Evolutionary conservation across 148 eudicot species (phyloP), one percentile per base, ranked within the genome.

Genomic region (Fagopyrum homotropicum): DNA sequence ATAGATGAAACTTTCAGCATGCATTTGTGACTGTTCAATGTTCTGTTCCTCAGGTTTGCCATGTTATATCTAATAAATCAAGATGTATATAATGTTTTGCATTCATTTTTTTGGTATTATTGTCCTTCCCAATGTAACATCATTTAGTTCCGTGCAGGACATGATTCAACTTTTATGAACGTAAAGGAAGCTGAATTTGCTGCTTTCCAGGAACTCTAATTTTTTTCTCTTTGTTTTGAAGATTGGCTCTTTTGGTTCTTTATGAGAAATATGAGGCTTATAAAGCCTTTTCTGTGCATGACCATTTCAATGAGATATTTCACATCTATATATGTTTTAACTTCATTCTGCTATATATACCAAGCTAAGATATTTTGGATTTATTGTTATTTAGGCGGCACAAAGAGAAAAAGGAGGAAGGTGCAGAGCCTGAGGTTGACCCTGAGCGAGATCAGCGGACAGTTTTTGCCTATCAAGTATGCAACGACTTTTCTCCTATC

Each of bases 361-460:
- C 19, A 16, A 55, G 60, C 60, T 55, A 55, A 55, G 60, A 55
- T 55, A 55, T 55, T 16, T 55, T 4, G 60, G 22, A 55, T 55
- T 55, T 0, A 49, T 70, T 68, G 22, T 74, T 72, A 51, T 81
- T 82, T 87, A 93, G 98, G 86, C 82, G 86, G 49, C 79, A 79
- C 75, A 91, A 85, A 82, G 91, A 87, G 73, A 88, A 89, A 86
- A 93, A 84, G 84, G 94, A 91, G 12, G 93, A 85, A 47, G 79
- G 66, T 50, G 77, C 79, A 46, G 89, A 89, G 73, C 89, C 91
- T 45, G 94, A 84, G 84, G 90, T 80, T 79, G 98, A 91, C 74
- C 98, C 98, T 60, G 98, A 93, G 80, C 81, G 98, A 64, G 98
- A 91, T 78, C 97, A 91, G 81, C 86, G 94, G 63, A 91, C 98